These are phyloP conservation scores for Cyberlindnera meyerae DNA, from an alignment of 805 yeast species.

Conservation along the genomic window DNA sequence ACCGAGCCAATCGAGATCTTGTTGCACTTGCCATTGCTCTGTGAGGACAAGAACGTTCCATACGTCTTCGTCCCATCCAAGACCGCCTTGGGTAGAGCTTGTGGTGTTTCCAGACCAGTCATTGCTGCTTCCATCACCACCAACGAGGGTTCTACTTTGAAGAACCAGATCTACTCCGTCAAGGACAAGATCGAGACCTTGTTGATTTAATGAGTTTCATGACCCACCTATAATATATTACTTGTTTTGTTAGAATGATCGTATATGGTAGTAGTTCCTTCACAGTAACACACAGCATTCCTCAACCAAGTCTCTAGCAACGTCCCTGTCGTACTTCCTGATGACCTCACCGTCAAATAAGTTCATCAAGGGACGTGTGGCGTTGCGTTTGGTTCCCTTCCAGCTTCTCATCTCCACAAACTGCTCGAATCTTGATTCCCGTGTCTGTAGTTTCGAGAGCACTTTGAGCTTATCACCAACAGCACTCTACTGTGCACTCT, in stretches of 20 bases:
- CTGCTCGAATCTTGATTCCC: constrained; percentile 3
- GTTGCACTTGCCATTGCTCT: constrained; percentile 92
- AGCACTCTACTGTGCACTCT: constrained; percentile 2
- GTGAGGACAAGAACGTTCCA: constrained; percentile 99
- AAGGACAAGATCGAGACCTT: constrained; percentile 99
- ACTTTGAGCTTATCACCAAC: constrained; percentile 6
- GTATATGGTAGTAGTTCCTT: too few species aligned
- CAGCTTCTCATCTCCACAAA: constrained; percentile 5
- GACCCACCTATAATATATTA: constrained; percentile 2
- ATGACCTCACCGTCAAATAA: constrained; percentile 21
- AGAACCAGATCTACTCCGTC: constrained; percentile 93
- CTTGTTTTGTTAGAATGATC: too few species aligned
- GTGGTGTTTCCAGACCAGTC: constrained; percentile 99
- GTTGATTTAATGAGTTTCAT: constrained; percentile 57
- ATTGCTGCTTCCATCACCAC: constrained; percentile 98
- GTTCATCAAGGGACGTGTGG: constrained; percentile 2
- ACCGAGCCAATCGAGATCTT: constrained; percentile 98
- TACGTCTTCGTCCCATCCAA: constrained; percentile 98
- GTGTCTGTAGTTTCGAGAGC: constrained; percentile 1
- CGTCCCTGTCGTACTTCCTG: constrained; percentile 5
- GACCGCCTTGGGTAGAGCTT: constrained; percentile 98
- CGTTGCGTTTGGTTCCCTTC: constrained; percentile 1
- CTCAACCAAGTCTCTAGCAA: constrained; percentile 5
- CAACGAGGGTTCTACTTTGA: constrained; percentile 96
- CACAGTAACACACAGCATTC: constrained; percentile 7